Percentiles rank a stretch among this genome's conserved stretches.
Evolutionary conservation across 192 early-diverging fungal genomes (phyloP).

Genomic region (Backusella sp.): DNA sequence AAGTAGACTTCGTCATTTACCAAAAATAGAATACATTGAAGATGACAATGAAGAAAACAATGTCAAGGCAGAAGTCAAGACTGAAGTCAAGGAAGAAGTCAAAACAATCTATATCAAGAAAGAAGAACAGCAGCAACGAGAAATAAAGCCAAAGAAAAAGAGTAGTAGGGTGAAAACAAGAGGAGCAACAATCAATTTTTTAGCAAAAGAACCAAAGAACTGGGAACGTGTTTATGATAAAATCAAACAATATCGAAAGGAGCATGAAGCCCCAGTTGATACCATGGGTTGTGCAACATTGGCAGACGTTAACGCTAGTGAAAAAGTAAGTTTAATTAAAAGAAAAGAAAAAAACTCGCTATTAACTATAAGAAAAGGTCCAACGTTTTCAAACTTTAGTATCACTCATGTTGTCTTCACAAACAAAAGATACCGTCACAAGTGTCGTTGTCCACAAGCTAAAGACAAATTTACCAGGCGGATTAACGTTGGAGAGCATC

Average conservation of each 20-base stretch:
- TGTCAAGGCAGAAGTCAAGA: not conserved
- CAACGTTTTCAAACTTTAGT: conserved; percentile 83
- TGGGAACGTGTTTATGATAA: conserved; percentile 66
- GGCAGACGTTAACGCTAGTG: conserved; percentile 42
- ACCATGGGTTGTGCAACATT: conserved; percentile 84
- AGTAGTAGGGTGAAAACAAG: too few species aligned
- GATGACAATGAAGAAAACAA: not conserved
- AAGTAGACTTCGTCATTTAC: not conserved
- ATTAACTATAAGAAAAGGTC: not conserved
- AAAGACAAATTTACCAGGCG: conserved; percentile 57
- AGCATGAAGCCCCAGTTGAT: conserved; percentile 78
- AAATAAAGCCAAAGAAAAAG: not conserved
- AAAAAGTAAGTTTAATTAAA: conserved; percentile 1
- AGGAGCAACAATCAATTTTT: not conserved
- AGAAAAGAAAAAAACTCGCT: too few species aligned
- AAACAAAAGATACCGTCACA: conserved; percentile 90
- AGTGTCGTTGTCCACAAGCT: conserved; percentile 74
- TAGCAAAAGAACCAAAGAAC: conserved; percentile 34
- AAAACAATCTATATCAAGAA: not conserved
- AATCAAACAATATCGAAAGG: conserved; percentile 67
- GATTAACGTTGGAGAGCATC: conserved; percentile 69
- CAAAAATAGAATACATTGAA: not conserved
- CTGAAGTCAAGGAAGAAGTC: not conserved
- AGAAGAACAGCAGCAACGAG: not conserved
- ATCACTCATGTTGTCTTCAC: conserved; percentile 87